These are phyloP conservation scores for Polyrhizophydium stewartii DNA, from an alignment of 371 early-diverging fungal species.

Conservation along the genomic window DNA sequence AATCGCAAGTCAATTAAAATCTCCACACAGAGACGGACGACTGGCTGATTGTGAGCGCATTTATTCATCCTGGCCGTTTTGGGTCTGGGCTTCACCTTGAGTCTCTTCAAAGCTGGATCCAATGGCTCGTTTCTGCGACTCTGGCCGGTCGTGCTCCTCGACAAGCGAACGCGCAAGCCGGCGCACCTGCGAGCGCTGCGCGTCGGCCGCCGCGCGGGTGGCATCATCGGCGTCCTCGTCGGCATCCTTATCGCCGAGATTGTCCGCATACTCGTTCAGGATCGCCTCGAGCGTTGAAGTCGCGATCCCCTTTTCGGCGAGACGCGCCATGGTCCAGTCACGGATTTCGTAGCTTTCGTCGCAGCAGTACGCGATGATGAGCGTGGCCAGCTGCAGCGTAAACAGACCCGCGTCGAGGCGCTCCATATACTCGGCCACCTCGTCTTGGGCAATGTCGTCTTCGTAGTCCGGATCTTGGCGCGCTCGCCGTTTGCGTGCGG, in stretches of 20 bases:
- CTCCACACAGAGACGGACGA: no score
- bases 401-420: constrained; percentile 80
- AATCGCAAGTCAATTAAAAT: no score
- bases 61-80: no score
- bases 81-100: no score
- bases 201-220: no score
- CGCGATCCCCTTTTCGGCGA: not conserved
- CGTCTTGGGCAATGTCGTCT: constrained; percentile 51
- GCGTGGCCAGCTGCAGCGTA: constrained; percentile 66
- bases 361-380: constrained; percentile 21
- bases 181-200: no score
- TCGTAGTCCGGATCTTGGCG: constrained; percentile 34
- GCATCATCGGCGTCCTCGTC: no score
- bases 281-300: constrained; percentile 1
- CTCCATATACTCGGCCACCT: constrained; percentile 57
- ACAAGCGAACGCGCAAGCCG: no score
- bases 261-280: constrained; percentile 12
- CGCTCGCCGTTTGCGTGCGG: constrained; percentile 5
- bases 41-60: no score
- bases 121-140: no score
- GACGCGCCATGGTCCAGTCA: not conserved
- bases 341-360: constrained; percentile 1
- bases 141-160: no score
- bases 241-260: not conserved
- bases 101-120: no score